Evolutionary conservation across 2,329 filamentous ascomycete genomes (phyloP).

Genomic region (Neofusicoccum sp.): DNA sequence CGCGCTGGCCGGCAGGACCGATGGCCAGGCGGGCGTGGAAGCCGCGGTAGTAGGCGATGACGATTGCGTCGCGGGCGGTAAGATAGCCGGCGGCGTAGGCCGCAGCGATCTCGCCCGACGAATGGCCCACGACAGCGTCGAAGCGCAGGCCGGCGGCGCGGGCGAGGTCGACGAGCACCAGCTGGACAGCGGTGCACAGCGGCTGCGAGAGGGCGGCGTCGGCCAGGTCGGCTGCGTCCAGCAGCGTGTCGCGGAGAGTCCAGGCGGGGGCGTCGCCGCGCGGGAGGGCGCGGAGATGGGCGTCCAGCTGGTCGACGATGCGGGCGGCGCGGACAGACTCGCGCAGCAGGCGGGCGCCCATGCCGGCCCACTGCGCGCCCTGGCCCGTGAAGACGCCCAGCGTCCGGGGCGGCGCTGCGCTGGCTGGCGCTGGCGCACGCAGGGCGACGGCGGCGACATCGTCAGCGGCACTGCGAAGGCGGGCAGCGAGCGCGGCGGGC

Average conservation of each 20-base stretch:
- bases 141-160: conserved; percentile 27
- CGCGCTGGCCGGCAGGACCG: conserved; percentile 19
- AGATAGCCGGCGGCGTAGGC: conserved; percentile 34
- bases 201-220: conserved; percentile 31
- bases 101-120: conserved; percentile 42
- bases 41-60: conserved; percentile 27
- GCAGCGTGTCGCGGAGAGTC: conserved; percentile 25
- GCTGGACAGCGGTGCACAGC: conserved; percentile 39
- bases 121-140: conserved; percentile 41
- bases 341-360: conserved; percentile 39
- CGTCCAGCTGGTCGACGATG: conserved; percentile 5
- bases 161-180: conserved; percentile 32
- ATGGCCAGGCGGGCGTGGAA: conserved; percentile 3
- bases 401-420: conserved; percentile 19
- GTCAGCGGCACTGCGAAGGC: neutral
- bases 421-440: neutral
- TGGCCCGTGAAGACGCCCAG: conserved; percentile 45
- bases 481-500: too few relatives aligned
- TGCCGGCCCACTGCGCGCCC: conserved; percentile 42
- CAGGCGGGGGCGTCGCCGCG: conserved; percentile 19
- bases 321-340: conserved; percentile 22
- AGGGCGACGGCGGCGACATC: neutral
- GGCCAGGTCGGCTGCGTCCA: conserved; percentile 17
- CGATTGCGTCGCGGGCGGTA: conserved; percentile 22
- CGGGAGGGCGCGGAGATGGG: neutral